phyloP scores from a whole-genome alignment of 352 stramenopile species.

The Globisporangium middletonii region DNA sequence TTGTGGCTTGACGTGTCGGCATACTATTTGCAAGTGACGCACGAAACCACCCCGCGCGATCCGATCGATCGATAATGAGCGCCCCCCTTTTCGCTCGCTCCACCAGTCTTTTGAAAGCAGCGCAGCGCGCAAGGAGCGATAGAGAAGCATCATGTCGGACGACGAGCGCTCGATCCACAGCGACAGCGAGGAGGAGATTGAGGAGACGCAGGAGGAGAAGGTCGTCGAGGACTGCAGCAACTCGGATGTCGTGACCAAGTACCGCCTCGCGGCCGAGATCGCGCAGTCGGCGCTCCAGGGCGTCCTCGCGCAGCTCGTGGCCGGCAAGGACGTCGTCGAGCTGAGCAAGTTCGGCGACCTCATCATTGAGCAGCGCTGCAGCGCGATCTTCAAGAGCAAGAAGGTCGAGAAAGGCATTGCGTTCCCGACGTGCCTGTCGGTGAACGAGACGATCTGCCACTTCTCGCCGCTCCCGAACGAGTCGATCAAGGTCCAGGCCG shows the following conservation, averaged over 20 bases:
- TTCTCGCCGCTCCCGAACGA: conserved; percentile 93
- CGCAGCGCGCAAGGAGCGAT: neutral
- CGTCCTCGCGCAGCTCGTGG: conserved; percentile 91
- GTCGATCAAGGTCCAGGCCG: conserved; percentile 65
- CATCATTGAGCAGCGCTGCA: conserved; percentile 75
- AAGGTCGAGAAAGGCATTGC: conserved; percentile 98
- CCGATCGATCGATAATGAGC: neutral
- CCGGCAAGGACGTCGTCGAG: conserved; percentile 94
- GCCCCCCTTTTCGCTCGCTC: neutral
- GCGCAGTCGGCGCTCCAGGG: conserved; percentile 95
- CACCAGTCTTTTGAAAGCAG: conserved; percentile 1
- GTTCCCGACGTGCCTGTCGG: conserved; percentile 98
- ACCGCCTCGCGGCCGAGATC: conserved; percentile 98
- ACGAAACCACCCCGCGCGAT: neutral
- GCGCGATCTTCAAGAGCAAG: conserved; percentile 96
- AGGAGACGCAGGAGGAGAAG: conserved; percentile 48
- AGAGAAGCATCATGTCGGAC: conserved; percentile 25
- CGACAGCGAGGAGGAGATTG: conserved; percentile 75
- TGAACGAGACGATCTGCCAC: conserved; percentile 99
- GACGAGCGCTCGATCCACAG: conserved; percentile 45
- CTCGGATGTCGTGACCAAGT: conserved; percentile 95
- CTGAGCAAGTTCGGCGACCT: conserved; percentile 92
- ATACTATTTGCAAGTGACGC: neutral
- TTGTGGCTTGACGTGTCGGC: neutral
- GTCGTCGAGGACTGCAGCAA: conserved; percentile 82